Evolutionary conservation across 768 basidiomycete genomes (phyloP), one percentile per base, ranked within the genome.

Genomic region (Hericium erinaceus): DNA sequence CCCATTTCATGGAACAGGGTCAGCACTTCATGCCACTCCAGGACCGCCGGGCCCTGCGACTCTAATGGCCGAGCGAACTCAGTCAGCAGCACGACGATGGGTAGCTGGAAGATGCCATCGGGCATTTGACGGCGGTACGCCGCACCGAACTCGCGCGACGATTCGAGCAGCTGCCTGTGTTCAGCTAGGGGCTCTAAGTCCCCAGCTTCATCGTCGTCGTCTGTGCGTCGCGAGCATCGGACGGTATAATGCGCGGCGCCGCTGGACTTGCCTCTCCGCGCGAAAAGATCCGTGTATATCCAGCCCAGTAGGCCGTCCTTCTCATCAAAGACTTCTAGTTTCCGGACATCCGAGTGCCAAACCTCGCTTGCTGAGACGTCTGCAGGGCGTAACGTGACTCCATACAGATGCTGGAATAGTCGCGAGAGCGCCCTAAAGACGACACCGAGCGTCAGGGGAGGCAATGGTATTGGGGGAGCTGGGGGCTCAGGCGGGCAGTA

Each of bases 1-100:
- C 97, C 97, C 93, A 98, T 97, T 73, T 99, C 97, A 65, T 99
- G 97, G 73, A 94, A 97, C 22, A 98, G 74, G 2, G 95, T 98
- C 68, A 89, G 77, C 9, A 98, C 91, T 64, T 98, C 94, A 64
- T 89, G 87, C 94, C 95, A 98, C 57, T 86, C 84, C 20, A 99
- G 73, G 52, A 86, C 71, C 0, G 91, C 85, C 5, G 90, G 80
- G 0, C 85, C 87, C 12, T 76, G 72, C 16, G 78, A 60, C 3
- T 81, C 74, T 18, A 48, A 46, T 20, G 89, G 85, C 28, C 76
- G 78, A 20, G 80, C 74, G 64, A 98, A 97, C 65, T 95, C 95
- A 64, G 91, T 95, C 7, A 94, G 73, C 12, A 99, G 73, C 4
- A 97, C 97, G 22, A 95, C 93, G 48, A 98, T 73, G 4, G 97